Percentiles rank a stretch among this genome's conserved stretches.
These are phyloP conservation scores for Globisporangium irregulare DNA, from an alignment of 352 stramenopile genomes.

Conservation along the genomic window DNA sequence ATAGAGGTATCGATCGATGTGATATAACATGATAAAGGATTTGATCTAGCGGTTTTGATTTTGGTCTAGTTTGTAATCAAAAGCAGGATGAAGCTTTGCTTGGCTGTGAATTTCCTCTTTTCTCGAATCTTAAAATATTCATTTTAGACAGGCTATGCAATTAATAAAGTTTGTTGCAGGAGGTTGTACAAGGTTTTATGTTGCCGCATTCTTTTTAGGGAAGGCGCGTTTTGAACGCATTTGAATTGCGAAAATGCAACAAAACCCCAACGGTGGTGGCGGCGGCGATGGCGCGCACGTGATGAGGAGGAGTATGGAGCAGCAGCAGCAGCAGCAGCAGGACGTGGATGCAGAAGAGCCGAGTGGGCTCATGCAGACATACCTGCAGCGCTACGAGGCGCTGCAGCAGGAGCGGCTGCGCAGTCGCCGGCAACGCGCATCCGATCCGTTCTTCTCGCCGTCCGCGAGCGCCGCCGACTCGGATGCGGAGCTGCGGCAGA, in stretches of 20 bases:
- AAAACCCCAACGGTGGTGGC: neutral
- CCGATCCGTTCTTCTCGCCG: slow-evolving; percentile 16
- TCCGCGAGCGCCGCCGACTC: slow-evolving; percentile 5
- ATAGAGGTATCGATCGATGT: neutral
- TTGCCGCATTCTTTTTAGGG: neutral
- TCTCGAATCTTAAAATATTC: too few relatives aligned
- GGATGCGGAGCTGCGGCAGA: slow-evolving; percentile 6
- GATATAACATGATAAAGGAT: neutral
- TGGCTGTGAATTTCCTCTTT: too few relatives aligned
- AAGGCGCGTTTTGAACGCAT: slow-evolving; percentile 7
- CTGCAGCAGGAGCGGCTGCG: slow-evolving; percentile 42
- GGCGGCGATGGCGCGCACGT: neutral
- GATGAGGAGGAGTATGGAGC: neutral
- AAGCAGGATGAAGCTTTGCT: too few relatives aligned
- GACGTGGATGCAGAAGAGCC: neutral
- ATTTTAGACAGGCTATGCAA: neutral
- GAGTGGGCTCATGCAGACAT: slow-evolving; percentile 31
- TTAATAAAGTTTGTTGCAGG: neutral
- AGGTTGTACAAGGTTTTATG: neutral
- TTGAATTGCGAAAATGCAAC: slow-evolving; percentile 13
- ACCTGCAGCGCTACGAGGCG: slow-evolving; percentile 48
- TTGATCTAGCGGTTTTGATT: too few relatives aligned
- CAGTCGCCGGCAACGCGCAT: slow-evolving; percentile 21
- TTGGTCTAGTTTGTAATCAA: too few relatives aligned
- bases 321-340: neutral